Conservation (phyloP, 2,329 filamentous ascomycete species). For the Exophiala spinifera region DNA sequence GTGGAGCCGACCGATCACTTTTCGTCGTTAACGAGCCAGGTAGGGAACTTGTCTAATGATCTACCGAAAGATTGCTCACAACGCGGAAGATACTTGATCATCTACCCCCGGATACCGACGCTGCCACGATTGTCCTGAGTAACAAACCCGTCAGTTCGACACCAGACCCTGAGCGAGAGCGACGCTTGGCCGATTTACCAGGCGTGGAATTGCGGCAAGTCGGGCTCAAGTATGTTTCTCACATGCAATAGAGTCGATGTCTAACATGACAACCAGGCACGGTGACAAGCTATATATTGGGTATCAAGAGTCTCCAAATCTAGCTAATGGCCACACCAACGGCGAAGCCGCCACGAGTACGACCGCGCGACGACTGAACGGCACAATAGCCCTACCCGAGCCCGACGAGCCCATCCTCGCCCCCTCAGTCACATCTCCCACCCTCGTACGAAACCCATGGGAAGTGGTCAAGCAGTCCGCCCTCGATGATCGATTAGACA, state of each 20-base stretch:
- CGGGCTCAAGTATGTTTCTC: constrained; percentile 49
- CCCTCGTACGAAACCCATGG: constrained; percentile 81
- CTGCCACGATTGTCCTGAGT: constrained; percentile 56
- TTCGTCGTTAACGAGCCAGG: constrained; percentile 50
- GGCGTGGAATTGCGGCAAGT: constrained; percentile 57
- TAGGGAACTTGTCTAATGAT: constrained; percentile 24
- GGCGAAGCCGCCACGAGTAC: constrained; percentile 17
- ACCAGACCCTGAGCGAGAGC: constrained; percentile 47
- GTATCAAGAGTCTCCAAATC: constrained; percentile 61
- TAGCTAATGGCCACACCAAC: constrained; percentile 49
- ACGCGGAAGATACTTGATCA: constrained; percentile 53
- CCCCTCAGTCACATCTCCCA: constrained; percentile 29
- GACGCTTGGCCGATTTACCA: constrained; percentile 50
- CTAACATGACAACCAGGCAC: constrained; percentile 55
- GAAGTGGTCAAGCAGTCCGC: constrained; percentile 84
- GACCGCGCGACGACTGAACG: constrained; percentile 69
- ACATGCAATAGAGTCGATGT: constrained; percentile 18
- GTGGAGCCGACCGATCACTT: constrained; percentile 75
- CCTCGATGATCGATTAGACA: constrained; percentile 83
- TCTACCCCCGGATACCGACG: constrained; percentile 55
- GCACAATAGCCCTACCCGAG: constrained; percentile 53
- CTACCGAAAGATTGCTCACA: not conserved
- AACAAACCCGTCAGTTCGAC: constrained; percentile 57
- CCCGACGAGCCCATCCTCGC: constrained; percentile 42
- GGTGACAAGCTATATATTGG: constrained; percentile 87